Conservation (phyloP, 805 yeast genomes). For the Pichia heedii region DNA sequence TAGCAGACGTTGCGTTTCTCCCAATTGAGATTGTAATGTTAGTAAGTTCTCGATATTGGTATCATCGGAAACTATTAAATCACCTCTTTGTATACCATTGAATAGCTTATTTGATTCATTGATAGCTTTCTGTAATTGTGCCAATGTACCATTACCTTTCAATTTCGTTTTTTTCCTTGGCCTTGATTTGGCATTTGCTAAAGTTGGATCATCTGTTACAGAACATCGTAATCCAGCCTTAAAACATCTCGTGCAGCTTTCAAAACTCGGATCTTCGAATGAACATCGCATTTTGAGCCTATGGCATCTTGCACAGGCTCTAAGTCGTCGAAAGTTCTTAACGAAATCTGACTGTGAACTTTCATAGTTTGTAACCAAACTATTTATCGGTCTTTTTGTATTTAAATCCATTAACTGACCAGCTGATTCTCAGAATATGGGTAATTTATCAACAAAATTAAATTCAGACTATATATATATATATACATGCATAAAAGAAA, state of each 20-base stretch:
- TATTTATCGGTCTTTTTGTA: not conserved
- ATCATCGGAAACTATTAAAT: conserved; percentile 13
- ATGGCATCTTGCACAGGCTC: conserved; percentile 51
- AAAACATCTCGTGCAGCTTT: conserved; percentile 38
- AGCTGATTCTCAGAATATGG: too few relatives aligned
- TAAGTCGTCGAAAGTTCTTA: conserved; percentile 34
- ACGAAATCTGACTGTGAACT: conserved; percentile 27
- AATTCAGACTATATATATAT: too few relatives aligned
- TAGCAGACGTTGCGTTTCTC: conserved; percentile 25
- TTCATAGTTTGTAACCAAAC: not conserved
- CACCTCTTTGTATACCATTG: conserved; percentile 15
- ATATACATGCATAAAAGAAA: too few relatives aligned
- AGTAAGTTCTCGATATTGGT: conserved; percentile 15
- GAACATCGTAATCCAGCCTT: conserved; percentile 38
- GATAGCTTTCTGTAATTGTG: conserved; percentile 21
- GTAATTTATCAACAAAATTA: too few relatives aligned
- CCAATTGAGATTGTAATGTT: conserved; percentile 23
- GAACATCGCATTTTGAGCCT: conserved; percentile 44
- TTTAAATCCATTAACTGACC: not conserved
- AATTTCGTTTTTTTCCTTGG: conserved; percentile 25
- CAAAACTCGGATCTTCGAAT: conserved; percentile 36
- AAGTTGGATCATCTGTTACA: conserved; percentile 42
- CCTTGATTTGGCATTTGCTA: conserved; percentile 31
- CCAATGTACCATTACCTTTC: conserved; percentile 21
- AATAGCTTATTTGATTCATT: conserved; percentile 19